A percentile compares a stretch with the other conserved stretches of the same genome.
Conservation (phyloP, 2,329 filamentous ascomycete species). For the Fusarium irregulare region DNA sequence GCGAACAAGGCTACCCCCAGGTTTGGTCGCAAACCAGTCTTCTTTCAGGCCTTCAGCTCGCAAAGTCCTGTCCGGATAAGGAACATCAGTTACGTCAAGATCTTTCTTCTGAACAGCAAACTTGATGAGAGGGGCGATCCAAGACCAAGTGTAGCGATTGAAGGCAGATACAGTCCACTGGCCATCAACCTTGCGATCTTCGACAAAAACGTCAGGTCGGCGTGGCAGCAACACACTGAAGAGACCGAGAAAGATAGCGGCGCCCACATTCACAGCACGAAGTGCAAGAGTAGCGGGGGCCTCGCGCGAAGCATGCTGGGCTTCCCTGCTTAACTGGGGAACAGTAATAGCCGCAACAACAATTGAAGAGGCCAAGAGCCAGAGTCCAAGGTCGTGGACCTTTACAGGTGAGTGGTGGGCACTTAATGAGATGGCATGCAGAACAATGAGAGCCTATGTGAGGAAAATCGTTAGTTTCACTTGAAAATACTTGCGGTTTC, state of each 20-base stretch:
- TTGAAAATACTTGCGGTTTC: background rate
- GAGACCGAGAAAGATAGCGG: constrained; percentile 58
- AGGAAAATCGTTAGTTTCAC: constrained; percentile 2
- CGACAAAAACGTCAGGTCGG: constrained; percentile 72
- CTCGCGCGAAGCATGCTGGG: constrained; percentile 46
- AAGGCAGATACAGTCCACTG: constrained; percentile 71
- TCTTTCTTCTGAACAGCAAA: constrained; percentile 67
- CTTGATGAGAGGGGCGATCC: constrained; percentile 67
- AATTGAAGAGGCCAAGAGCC: constrained; percentile 61
- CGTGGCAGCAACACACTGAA: constrained; percentile 70
- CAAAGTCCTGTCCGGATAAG: constrained; percentile 67
- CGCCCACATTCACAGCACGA: constrained; percentile 59
- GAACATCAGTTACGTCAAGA: constrained; percentile 71
- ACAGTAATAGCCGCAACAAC: constrained; percentile 58
- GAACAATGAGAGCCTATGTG: constrained; percentile 60
- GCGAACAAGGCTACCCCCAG: constrained; percentile 67
- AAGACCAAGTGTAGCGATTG: constrained; percentile 72
- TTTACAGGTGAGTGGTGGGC: constrained; percentile 63
- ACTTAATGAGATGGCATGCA: constrained; percentile 63
- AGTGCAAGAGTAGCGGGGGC: constrained; percentile 57
- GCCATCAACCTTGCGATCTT: constrained; percentile 70
- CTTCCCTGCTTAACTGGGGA: constrained; percentile 57
- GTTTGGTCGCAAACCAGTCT: constrained; percentile 62
- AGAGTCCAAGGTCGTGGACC: constrained; percentile 65
- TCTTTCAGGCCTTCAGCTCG: constrained; percentile 62